Evolutionary conservation across 2,329 filamentous ascomycete genomes (phyloP).

Genomic region (Mycocentrospora acerina): DNA sequence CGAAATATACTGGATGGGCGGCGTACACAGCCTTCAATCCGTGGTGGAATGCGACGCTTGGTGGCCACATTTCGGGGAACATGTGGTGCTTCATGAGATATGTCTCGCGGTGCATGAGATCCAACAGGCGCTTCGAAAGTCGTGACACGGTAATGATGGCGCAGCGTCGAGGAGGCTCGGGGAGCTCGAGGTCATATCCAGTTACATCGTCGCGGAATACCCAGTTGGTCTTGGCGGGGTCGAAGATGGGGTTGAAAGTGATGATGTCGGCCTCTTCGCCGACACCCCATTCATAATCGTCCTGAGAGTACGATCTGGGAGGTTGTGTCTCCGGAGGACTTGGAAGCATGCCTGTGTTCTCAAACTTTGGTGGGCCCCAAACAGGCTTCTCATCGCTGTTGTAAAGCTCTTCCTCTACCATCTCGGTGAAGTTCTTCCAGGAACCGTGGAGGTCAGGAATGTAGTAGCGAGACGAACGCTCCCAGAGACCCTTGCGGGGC

Average conservation of each 20-base stretch:
- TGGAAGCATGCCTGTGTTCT: constrained; percentile 55
- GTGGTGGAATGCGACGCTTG: constrained; percentile 72
- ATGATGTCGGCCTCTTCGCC: constrained; percentile 75
- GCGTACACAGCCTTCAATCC: constrained; percentile 77
- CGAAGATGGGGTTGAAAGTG: constrained; percentile 77
- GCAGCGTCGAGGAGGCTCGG: constrained; percentile 67
- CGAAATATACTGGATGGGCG: constrained; percentile 78
- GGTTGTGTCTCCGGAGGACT: constrained; percentile 64
- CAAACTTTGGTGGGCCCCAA: constrained; percentile 62
- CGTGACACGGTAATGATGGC: constrained; percentile 79
- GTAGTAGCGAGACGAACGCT: constrained; percentile 71
- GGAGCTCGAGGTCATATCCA: constrained; percentile 59
- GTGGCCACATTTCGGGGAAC: constrained; percentile 78
- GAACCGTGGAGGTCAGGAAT: constrained; percentile 68
- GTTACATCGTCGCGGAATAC: constrained; percentile 68
- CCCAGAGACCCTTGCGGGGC: constrained; percentile 72
- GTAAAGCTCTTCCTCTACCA: constrained; percentile 62
- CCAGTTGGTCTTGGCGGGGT: constrained; percentile 72
- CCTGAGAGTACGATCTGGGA: constrained; percentile 59
- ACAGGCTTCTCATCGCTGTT: constrained; percentile 54
- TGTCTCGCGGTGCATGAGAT: constrained; percentile 78
- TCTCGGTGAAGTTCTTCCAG: constrained; percentile 67
- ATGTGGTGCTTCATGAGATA: constrained; percentile 70
- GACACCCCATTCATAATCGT: constrained; percentile 74
- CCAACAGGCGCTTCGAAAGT: constrained; percentile 68